These are phyloP conservation scores for Mycena floridula DNA, from an alignment of 768 basidiomycete genomes.

Conservation along the genomic window DNA sequence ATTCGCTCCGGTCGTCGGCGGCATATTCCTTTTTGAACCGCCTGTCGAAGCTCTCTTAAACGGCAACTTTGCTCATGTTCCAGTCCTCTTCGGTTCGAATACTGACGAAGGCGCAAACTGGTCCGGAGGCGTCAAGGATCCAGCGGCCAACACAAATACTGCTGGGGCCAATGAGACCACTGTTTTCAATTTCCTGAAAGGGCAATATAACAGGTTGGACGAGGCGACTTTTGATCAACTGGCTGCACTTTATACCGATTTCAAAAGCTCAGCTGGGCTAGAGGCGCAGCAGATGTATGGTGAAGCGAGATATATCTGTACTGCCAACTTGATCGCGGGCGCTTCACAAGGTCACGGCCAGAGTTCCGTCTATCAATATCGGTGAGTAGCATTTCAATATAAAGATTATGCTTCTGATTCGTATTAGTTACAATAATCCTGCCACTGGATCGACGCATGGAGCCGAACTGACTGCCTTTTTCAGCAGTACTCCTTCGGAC, in stretches of 20 bases:
- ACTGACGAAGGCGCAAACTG: slow-evolving; percentile 36
- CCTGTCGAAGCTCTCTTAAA: slow-evolving; percentile 33
- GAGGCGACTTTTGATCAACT: slow-evolving; percentile 22
- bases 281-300: slow-evolving; percentile 42
- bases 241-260: slow-evolving; percentile 27
- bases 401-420: not conserved
- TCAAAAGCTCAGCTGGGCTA: slow-evolving; percentile 26
- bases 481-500: slow-evolving; percentile 17
- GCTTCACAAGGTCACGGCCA: slow-evolving; percentile 1
- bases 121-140: slow-evolving; percentile 27
- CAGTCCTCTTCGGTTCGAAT: slow-evolving; percentile 38
- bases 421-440: slow-evolving; percentile 33
- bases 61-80: slow-evolving; percentile 31
- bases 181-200: slow-evolving; percentile 34
- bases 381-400: slow-evolving; percentile 17
- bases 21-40: slow-evolving; percentile 24
- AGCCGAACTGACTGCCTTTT: slow-evolving; percentile 32
- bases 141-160: slow-evolving; percentile 32
- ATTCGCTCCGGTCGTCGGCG: slow-evolving; percentile 34
- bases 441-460: slow-evolving; percentile 29
- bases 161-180: slow-evolving; percentile 30
- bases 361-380: slow-evolving; percentile 23
- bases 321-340: slow-evolving; percentile 28
- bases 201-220: slow-evolving; percentile 30
- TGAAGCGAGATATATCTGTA: slow-evolving; percentile 38